Evolutionary conservation across 2,329 filamentous ascomycete species (phyloP), one percentile per base, ranked within the genome.

Genomic region (Penicillium sp.): DNA sequence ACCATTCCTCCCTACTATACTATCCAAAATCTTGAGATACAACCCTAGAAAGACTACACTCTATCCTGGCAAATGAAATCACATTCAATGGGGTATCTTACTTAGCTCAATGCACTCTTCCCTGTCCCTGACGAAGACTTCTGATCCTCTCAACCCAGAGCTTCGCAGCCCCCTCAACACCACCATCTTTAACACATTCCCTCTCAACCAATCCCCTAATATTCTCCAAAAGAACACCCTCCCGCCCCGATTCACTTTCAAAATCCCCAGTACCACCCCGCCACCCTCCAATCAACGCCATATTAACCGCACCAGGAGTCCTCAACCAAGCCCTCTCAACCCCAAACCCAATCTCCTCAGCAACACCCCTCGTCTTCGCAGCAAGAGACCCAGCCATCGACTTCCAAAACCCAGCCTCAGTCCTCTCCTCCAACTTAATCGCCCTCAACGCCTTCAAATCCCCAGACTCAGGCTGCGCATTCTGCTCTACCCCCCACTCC

Each of bases 251-350:
- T 8, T 6, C 4, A 3, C 8, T n/a, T 25, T 4, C 3, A 31
- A 13, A 28, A 18, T 27, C 31, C 7, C 13, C 6, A 14, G 31
- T 16, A 13, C 28, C 27, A 14, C 6, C 6, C 13, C 27, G 46
- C 25, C 14, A 49, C 41, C 30, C 79, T 3, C 91, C 91, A 34
- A 97, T 66, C 27, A 99, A 75, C 0, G 85, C 89, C 14, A 85
- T 83, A 68, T 97, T 97, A 54, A 93, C 78, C 33, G 92, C 96
- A 67, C 88, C 95, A 0, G 93, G 93, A 54, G 99, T 97, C 38
- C 92, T 79, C 61, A 99, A 70, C 76, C 93, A 84, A 62, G 95
- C 92, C 55, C 80, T 88, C 70, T 97, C 89, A 0, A 88, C 79
- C 4, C 77, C 72, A 77, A 85, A 95, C 2, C 87, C 88, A 55